Base-by-base conservation (phyloP, 176 grass and related monocot species). In the Hyparrhenia diplandra region DNA sequence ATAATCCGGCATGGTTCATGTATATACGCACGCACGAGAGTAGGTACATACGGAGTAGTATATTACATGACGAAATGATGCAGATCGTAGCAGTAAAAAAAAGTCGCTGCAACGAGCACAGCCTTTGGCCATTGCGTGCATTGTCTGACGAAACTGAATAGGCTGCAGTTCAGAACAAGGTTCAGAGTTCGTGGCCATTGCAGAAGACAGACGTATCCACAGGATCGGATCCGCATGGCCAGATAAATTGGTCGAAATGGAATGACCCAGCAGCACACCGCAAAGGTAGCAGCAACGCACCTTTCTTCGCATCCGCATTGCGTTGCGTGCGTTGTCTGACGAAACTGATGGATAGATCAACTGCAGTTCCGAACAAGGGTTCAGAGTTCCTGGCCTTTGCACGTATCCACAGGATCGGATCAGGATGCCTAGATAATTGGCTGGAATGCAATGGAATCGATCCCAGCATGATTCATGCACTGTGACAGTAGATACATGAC, bases 381-480 rank as follows among this genome's bases (percentile, higher is more conserved):
- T n/a, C n/a, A n/a, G n/a, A n/a, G n/a, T n/a, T n/a, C n/a, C n/a
- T n/a, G n/a, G n/a, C n/a, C n/a, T n/a, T n/a, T n/a, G n/a, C n/a
- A n/a, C n/a, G n/a, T n/a, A n/a, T n/a, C n/a, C n/a, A n/a, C n/a
- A n/a, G n/a, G n/a, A n/a, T n/a, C n/a, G 0, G 51, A 54, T 54
- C 20, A 4, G 35, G 47, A 42, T 60, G 32, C 11, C 6, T 49
- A 61, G n/a, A 72, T 24, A 71, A 64, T 13, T 73, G 20, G 59
- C 6, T 13, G 43, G 1, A 52, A 13, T 45, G 41, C 0, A 45
- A 54, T 20, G 47, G 51, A n/a, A 8, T 8, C 18, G 20, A 54
- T 54, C 51, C 41, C 27, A 41, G 27, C 71, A 40, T 66, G 81
- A 13, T 75, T 52, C 60, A 75, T 67, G 71, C 40, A 83, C 58